Evolutionary conservation across 2,329 filamentous ascomycete species (phyloP).

Genomic region (Colletotrichum tanaceti): DNA sequence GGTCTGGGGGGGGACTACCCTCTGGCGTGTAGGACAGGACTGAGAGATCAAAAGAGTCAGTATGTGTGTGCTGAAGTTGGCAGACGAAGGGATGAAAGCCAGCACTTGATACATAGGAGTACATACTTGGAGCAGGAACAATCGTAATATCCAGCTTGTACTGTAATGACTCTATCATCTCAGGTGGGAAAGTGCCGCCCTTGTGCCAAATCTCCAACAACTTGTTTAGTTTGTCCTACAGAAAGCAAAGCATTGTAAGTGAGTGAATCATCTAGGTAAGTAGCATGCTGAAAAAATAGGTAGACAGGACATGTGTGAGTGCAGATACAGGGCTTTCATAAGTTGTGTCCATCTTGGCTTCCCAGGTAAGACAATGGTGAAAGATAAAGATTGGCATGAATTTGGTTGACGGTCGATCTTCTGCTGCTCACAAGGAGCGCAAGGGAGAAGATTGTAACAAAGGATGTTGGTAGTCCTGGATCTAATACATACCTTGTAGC

Average conservation of each 20-base stretch:
- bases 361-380: conserved; percentile 10
- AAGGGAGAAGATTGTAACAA: background rate
- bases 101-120: conserved; percentile 37
- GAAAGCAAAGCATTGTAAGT: conserved; percentile 56
- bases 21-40: conserved; percentile 78
- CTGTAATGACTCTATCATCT: conserved; percentile 85
- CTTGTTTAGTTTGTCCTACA: conserved; percentile 95
- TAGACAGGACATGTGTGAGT: background rate
- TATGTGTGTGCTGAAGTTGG: background rate
- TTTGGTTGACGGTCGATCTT: background rate
- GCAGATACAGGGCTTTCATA: background rate
- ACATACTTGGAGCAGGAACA: conserved; percentile 70
- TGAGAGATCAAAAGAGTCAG: conserved; percentile 47
- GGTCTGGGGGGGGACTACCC: conserved; percentile 66
- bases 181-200: conserved; percentile 85
- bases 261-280: conserved; percentile 33
- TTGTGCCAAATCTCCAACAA: conserved; percentile 98
- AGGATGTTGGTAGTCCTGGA: background rate
- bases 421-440: background rate
- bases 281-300: background rate
- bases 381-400: conserved; percentile 11
- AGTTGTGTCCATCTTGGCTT: conserved; percentile 3
- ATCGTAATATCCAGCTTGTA: conserved; percentile 75
- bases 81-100: conserved; percentile 27
- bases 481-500: conserved; percentile 89